Percentiles rank a stretch among this genome's conserved stretches.
Conservation (phyloP, 495 filamentous ascomycete species). For the Clavariopsis aquatica region DNA sequence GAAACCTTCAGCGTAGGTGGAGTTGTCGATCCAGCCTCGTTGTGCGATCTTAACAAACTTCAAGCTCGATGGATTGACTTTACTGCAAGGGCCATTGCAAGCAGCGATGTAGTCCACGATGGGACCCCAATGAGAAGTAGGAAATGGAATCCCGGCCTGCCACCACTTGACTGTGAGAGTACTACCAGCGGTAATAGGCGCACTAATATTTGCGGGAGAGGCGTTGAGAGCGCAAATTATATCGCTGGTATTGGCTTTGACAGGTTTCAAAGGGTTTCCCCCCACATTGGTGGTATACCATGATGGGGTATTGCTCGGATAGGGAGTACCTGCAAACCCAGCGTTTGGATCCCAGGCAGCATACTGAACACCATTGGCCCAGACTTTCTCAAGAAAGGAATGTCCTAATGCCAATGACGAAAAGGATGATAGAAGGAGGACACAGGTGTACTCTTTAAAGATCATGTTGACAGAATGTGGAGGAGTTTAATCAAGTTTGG, state of each 20-base stretch:
- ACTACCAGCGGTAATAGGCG: constrained; percentile 3
- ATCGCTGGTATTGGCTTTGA: constrained; percentile 3
- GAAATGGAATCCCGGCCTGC: constrained; percentile 51
- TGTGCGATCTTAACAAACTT: constrained; percentile 77
- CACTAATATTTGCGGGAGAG: neutral
- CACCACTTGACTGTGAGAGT: constrained; percentile 15
- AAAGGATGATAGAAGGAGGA: constrained; percentile 17
- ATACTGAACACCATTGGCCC: constrained; percentile 23
- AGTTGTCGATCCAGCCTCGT: constrained; percentile 58
- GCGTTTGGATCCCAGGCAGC: constrained; percentile 20
- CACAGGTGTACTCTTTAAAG: neutral
- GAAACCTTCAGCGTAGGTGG: constrained; percentile 51
- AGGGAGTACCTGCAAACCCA: neutral
- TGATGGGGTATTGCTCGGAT: constrained; percentile 13
- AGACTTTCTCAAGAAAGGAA: constrained; percentile 16
- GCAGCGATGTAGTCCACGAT: constrained; percentile 75
- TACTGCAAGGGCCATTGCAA: constrained; percentile 69
- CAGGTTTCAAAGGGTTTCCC: constrained; percentile 21
- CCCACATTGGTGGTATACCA: constrained; percentile 28
- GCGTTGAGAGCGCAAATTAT: constrained; percentile 19
- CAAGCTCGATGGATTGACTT: constrained; percentile 62
- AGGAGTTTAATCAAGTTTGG: neutral
- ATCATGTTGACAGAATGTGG: neutral
- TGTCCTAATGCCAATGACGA: constrained; percentile 8
- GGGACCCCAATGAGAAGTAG: constrained; percentile 65